Evolutionary conservation across 495 filamentous ascomycete species (phyloP), one percentile per base, ranked within the genome.

Genomic region (Neurospora discreta): DNA sequence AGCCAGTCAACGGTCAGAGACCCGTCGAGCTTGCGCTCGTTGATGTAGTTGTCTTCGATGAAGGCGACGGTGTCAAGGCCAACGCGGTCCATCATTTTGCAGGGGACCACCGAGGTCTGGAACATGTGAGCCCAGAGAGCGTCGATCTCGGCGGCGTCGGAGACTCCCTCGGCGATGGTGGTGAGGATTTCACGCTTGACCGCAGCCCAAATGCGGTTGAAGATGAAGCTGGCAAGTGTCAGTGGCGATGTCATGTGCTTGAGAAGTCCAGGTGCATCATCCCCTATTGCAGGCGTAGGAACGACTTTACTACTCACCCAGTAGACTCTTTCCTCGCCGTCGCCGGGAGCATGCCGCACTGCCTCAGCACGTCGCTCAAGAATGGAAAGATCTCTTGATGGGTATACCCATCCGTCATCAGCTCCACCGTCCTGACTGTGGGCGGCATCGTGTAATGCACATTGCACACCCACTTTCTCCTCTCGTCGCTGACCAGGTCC

Each of bases 151-250:
- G 76, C 76, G 0, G 86, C 80, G 13, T 76, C 75, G 38, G 75
- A 80, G 16, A 86, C 85, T 0, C 79, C 84, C 20, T 87, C 84
- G 3, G 81, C 74, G 18, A 88, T 78, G 38, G 87, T 84, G 9
- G 70, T 75, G 11, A 87, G 72, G 23, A 81, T 80, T 69, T 87
- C 85, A 0, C 84, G 80, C 72, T 87, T 85, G 68, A 86, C 76
- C 6, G 86, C 86, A 0, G 85, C 87, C 86, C 86, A 89, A 26
- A 89, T 80, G 0, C 87, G 85, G 69, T 88, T 88, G 77, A 87
- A 85, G 26, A 89, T 82, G 74, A 89, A 85, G 72, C 58, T 73
- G 33, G 13, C 23, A 13, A 33, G 15, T 11, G 46, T 58, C 20
- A 58, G 46, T 15, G 46, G n/a, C n/a, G n/a, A n/a, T n/a, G n/a